A percentile compares a stretch with the other conserved stretches of the same genome.
These are phyloP conservation scores for Xylaria sp. DNA, from an alignment of 495 filamentous ascomycete genomes.

Conservation along the genomic window DNA sequence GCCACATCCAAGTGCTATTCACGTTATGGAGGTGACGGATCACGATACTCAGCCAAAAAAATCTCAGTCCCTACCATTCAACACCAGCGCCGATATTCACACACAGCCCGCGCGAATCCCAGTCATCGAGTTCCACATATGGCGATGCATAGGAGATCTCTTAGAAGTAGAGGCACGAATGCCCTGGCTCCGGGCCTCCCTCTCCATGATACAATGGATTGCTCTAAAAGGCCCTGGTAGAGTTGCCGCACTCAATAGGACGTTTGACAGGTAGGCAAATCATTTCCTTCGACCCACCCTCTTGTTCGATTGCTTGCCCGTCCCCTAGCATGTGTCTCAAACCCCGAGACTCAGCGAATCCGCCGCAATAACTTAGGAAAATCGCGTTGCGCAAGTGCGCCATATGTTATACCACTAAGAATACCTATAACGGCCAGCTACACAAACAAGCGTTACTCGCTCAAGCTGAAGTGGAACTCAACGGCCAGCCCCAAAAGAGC, in stretches of 20 bases:
- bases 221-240: slow-evolving; percentile 73
- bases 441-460: slow-evolving; percentile 28
- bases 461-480: background rate
- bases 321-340: slow-evolving; percentile 48
- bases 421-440: slow-evolving; percentile 34
- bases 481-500: background rate
- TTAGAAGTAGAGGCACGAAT: slow-evolving; percentile 76
- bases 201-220: slow-evolving; percentile 76
- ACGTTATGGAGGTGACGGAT: slow-evolving; percentile 24
- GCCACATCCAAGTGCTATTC: slow-evolving; percentile 26
- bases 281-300: slow-evolving; percentile 37
- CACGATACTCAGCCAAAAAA: slow-evolving; percentile 26
- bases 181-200: slow-evolving; percentile 80
- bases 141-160: slow-evolving; percentile 71
- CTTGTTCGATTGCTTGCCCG: slow-evolving; percentile 32
- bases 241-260: slow-evolving; percentile 75
- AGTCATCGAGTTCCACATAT: slow-evolving; percentile 75
- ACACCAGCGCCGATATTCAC: slow-evolving; percentile 2
- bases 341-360: slow-evolving; percentile 49
- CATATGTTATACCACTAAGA: slow-evolving; percentile 31
- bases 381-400: slow-evolving; percentile 46
- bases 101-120: slow-evolving; percentile 63
- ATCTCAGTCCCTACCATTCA: slow-evolving; percentile 19
- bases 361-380: slow-evolving; percentile 44
- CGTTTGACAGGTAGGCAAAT: slow-evolving; percentile 84